Conservation (phyloP, 2,329 filamentous ascomycete genomes). For the Laburnicola sp. region DNA sequence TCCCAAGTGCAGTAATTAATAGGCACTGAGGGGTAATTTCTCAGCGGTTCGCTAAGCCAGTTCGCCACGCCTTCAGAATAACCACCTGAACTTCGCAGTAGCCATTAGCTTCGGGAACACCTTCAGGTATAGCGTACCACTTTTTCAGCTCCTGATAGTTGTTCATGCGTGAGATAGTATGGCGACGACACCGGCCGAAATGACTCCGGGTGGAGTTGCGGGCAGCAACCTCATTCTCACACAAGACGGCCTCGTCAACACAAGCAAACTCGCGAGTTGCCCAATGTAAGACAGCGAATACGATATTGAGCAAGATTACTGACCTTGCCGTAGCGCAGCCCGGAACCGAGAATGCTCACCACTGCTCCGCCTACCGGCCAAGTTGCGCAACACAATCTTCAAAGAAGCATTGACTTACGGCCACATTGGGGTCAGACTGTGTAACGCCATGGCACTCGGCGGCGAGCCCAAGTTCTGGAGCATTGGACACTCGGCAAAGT, state of each 20-base stretch:
- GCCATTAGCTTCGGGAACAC: too few species aligned
- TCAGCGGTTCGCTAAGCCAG: too few species aligned
- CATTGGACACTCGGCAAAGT: too few species aligned
- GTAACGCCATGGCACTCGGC: too few species aligned
- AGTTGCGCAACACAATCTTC: background rate
- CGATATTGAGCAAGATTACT: background rate
- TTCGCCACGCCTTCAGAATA: too few species aligned
- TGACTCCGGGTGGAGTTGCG: background rate
- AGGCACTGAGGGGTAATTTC: too few species aligned
- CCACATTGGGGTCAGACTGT: background rate
- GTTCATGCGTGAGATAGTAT: background rate
- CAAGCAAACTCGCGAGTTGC: background rate
- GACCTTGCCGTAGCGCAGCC: background rate
- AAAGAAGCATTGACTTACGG: background rate
- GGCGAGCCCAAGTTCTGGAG: too few species aligned
- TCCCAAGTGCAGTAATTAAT: too few species aligned
- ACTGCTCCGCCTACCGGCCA: background rate
- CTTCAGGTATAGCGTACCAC: too few species aligned
- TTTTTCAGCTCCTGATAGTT: background rate
- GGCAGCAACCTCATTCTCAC: background rate
- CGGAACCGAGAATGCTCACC: background rate
- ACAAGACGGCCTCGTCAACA: background rate
- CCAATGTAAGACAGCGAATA: background rate
- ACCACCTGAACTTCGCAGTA: too few species aligned
- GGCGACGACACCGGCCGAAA: background rate